A percentile compares a stretch with the other conserved stretches of the same genome.
Conservation (phyloP, 2,329 filamentous ascomycete species). For the Fusarium euwallaceae region DNA sequence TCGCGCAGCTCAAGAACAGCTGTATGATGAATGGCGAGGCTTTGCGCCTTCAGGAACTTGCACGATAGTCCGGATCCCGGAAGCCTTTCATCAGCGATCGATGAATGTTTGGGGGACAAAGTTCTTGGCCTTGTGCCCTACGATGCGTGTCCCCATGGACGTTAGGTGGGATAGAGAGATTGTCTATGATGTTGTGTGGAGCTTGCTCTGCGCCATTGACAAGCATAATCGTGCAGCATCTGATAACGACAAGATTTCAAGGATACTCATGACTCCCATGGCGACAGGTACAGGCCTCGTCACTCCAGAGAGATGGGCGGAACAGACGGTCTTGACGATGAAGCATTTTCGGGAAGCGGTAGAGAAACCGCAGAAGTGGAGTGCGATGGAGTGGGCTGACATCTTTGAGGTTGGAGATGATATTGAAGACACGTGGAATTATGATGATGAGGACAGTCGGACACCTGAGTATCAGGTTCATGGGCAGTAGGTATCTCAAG, state of each 20-base stretch:
- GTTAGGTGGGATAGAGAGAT: slow-evolving; percentile 65
- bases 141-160: slow-evolving; percentile 61
- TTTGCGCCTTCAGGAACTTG: slow-evolving; percentile 65
- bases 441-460: neutral
- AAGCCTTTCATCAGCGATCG: slow-evolving; percentile 47
- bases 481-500: neutral
- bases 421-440: slow-evolving; percentile 1
- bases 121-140: slow-evolving; percentile 65
- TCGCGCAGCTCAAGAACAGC: slow-evolving; percentile 55
- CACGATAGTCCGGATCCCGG: slow-evolving; percentile 60
- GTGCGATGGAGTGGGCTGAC: slow-evolving; percentile 52
- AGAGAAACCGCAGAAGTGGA: slow-evolving; percentile 59
- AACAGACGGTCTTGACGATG: slow-evolving; percentile 62
- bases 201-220: slow-evolving; percentile 62
- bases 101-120: slow-evolving; percentile 57
- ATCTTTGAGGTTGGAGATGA: slow-evolving; percentile 2
- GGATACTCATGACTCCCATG: slow-evolving; percentile 64
- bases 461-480: neutral
- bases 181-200: slow-evolving; percentile 67
- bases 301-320: slow-evolving; percentile 63
- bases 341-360: slow-evolving; percentile 64
- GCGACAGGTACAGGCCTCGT: slow-evolving; percentile 62
- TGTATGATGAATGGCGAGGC: slow-evolving; percentile 62
- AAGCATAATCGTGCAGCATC: slow-evolving; percentile 56
- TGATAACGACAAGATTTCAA: slow-evolving; percentile 51